Conservation (phyloP, 2,329 filamentous ascomycete species). For the Penicillium fuscoglaucum region DNA sequence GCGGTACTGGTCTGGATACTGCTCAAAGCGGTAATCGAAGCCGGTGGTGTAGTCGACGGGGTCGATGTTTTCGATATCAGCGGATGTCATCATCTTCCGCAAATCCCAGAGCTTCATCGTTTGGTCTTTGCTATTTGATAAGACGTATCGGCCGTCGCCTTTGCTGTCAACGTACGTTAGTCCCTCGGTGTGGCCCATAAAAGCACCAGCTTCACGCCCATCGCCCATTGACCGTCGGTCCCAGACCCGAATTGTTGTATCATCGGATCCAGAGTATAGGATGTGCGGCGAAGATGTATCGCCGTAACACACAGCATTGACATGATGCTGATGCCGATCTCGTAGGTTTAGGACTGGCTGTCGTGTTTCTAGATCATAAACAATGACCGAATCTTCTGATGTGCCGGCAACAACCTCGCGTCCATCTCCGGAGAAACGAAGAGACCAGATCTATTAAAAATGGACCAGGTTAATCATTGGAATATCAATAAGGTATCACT, state of each 20-base stretch:
- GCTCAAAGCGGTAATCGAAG: conserved; percentile 63
- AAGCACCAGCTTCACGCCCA: conserved; percentile 63
- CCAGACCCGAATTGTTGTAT: conserved; percentile 94
- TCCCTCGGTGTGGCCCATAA: conserved; percentile 65
- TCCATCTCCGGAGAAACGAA: conserved; percentile 90
- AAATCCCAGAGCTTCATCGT: conserved; percentile 97
- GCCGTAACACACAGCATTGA: conserved; percentile 95
- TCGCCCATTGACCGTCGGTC: conserved; percentile 72
- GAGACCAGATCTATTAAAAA: conserved; percentile 70
- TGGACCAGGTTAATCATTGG: conserved; percentile 20
- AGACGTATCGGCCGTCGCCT: conserved; percentile 82
- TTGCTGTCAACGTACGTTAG: conserved; percentile 74
- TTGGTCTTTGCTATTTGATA: conserved; percentile 94
- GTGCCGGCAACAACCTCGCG: conserved; percentile 89
- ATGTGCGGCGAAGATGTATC: conserved; percentile 88
- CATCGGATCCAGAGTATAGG: conserved; percentile 92
- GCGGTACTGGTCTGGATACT: conserved; percentile 55
- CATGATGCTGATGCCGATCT: conserved; percentile 78
- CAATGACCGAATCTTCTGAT: conserved; percentile 73
- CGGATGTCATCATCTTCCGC: conserved; percentile 78
- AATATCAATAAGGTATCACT: neutral
- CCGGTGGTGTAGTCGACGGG: conserved; percentile 55
- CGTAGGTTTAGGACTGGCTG: conserved; percentile 70
- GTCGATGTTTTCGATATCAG: conserved; percentile 56
- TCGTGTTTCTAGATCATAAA: conserved; percentile 87